Evolutionary conservation across 2,329 filamentous ascomycete species (phyloP).

Genomic region (Talaromyces albobiverticillius): DNA sequence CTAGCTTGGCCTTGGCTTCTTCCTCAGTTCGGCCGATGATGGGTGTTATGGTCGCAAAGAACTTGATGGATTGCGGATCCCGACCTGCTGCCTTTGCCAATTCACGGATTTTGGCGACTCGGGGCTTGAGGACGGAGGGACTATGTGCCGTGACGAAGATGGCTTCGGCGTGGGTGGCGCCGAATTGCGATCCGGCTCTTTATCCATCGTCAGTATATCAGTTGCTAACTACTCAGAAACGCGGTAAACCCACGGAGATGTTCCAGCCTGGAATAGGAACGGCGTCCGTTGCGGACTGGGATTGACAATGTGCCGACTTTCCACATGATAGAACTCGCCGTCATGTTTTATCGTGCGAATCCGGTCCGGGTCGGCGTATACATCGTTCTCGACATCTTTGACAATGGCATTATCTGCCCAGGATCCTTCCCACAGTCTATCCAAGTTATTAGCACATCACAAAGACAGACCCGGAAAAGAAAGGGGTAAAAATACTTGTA

Average conservation of each 20-base stretch:
- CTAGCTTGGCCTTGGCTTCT: slow-evolving; percentile 54
- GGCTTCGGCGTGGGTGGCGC: slow-evolving; percentile 57
- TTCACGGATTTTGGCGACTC: slow-evolving; percentile 53
- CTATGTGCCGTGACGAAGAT: slow-evolving; percentile 59
- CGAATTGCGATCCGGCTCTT: slow-evolving; percentile 54
- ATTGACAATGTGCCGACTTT: slow-evolving; percentile 49
- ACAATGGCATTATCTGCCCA: slow-evolving; percentile 59
- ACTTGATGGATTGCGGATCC: slow-evolving; percentile 57
- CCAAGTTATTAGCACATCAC: neutral
- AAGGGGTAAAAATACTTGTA: slow-evolving; percentile 56
- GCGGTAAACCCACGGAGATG: slow-evolving; percentile 39
- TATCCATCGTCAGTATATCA: neutral
- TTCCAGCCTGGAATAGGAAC: slow-evolving; percentile 59
- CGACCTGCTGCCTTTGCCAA: slow-evolving; percentile 52
- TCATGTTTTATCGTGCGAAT: slow-evolving; percentile 61
- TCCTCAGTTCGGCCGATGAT: slow-evolving; percentile 51
- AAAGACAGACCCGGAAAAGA: neutral
- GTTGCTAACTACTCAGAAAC: neutral
- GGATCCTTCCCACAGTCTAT: slow-evolving; percentile 54
- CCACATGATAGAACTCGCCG: slow-evolving; percentile 53
- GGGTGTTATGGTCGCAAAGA: slow-evolving; percentile 53
- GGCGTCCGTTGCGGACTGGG: slow-evolving; percentile 58
- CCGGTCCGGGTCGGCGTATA: slow-evolving; percentile 57
- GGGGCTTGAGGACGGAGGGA: slow-evolving; percentile 47
- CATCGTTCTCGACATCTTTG: slow-evolving; percentile 53